phyloP scores from a whole-genome alignment of 2,329 filamentous ascomycete species.

The Dactylonectria macrodidyma region DNA sequence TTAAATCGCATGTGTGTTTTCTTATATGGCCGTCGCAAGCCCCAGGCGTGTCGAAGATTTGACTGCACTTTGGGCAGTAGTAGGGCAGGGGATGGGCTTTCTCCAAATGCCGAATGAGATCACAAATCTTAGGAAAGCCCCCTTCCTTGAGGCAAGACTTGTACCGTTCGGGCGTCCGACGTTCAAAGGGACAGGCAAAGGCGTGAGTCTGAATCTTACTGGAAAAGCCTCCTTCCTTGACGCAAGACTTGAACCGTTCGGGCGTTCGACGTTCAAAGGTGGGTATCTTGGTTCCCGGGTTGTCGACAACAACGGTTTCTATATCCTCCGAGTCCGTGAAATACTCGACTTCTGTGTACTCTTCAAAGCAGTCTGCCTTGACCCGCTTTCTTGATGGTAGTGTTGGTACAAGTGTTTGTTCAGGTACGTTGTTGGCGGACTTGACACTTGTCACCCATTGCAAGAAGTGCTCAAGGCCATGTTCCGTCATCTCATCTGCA shows the following conservation, averaged over 20 bases:
- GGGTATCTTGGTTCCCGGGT: no score
- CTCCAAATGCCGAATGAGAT: background rate
- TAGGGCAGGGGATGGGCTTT: background rate
- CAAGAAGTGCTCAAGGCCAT: background rate
- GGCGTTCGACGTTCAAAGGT: background rate
- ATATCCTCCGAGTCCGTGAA: conserved; percentile 3
- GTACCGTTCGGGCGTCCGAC: no score
- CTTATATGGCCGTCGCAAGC: conserved; percentile 13
- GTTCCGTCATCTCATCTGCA: background rate
- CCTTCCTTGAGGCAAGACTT: no score
- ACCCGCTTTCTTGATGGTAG: background rate
- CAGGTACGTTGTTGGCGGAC: background rate
- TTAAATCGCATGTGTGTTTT: background rate
- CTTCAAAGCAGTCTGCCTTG: background rate
- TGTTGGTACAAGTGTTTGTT: background rate
- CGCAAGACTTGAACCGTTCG: background rate
- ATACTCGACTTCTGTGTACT: background rate
- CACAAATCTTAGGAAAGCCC: no score
- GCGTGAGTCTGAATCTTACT: no score
- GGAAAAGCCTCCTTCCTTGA: conserved; percentile 3
- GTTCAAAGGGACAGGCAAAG: no score
- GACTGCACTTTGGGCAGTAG: conserved; percentile 5
- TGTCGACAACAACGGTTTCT: background rate
- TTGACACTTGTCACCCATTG: background rate
- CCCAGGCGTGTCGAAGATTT: background rate